Conservation (phyloP, 805 yeast genomes). For the Wickerhamiella siamensis region DNA sequence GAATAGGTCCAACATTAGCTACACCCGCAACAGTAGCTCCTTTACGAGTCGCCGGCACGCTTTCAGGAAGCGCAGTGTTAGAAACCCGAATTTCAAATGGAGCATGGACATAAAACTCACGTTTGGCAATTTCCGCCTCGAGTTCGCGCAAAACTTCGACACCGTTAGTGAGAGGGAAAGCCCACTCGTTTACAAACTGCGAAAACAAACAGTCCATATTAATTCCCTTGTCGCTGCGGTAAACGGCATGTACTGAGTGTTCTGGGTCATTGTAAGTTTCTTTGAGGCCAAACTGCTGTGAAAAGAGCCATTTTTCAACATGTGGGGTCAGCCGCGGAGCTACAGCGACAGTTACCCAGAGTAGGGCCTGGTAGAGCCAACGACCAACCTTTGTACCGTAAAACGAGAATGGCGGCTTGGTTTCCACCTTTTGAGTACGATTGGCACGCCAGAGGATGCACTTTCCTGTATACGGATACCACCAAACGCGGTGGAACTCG, state of each 20-base stretch:
- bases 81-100: constrained; percentile 93
- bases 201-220: constrained; percentile 92
- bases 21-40: constrained; percentile 6
- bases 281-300: constrained; percentile 65
- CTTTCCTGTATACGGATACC: constrained; percentile 86
- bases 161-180: constrained; percentile 74
- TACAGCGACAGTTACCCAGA: constrained; percentile 66
- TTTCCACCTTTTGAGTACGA: constrained; percentile 50
- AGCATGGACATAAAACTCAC: constrained; percentile 76
- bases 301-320: constrained; percentile 73
- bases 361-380: constrained; percentile 58
- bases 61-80: constrained; percentile 37
- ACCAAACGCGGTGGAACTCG: constrained; percentile 91
- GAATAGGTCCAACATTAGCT: constrained; percentile 46
- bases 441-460: constrained; percentile 86
- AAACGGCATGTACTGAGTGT: constrained; percentile 51
- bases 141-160: constrained; percentile 43
- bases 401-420: constrained; percentile 62
- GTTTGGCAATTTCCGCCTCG: constrained; percentile 37
- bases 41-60: neutral
- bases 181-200: constrained; percentile 95
- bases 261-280: constrained; percentile 43
- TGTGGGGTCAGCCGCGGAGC: constrained; percentile 67
- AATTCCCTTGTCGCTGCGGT: constrained; percentile 69
- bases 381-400: constrained; percentile 75